These are phyloP conservation scores for Leccinum rimulosum DNA, from an alignment of 768 basidiomycete genomes.

Conservation along the genomic window DNA sequence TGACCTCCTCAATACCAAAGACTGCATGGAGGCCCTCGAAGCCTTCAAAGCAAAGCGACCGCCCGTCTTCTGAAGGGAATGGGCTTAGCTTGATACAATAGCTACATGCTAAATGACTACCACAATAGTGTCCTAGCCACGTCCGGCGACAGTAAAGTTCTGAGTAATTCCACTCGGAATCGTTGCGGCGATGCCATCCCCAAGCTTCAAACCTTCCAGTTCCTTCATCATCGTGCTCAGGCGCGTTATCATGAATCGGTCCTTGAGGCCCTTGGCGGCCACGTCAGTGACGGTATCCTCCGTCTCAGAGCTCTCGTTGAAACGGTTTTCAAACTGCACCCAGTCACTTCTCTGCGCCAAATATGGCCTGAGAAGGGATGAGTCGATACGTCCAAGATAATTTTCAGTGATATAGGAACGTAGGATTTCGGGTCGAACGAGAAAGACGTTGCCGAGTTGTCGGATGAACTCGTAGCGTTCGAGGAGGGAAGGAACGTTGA, in stretches of 20 bases:
- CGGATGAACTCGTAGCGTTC: conserved; percentile 98
- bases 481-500: conserved; percentile 76
- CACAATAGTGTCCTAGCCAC: conserved; percentile 38
- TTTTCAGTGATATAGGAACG: conserved; percentile 94
- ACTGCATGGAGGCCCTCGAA: conserved; percentile 78
- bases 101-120: not conserved
- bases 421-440: conserved; percentile 92
- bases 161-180: conserved; percentile 58
- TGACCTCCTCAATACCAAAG: conserved; percentile 68
- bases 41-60: conserved; percentile 84
- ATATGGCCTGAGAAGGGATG: conserved; percentile 84
- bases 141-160: conserved; percentile 45
- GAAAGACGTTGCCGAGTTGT: conserved; percentile 95
- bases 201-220: conserved; percentile 61
- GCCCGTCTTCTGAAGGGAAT: conserved; percentile 82
- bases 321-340: conserved; percentile 78
- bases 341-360: conserved; percentile 90
- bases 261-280: conserved; percentile 48
- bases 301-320: conserved; percentile 56
- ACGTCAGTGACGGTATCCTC: conserved; percentile 41
- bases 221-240: conserved; percentile 89
- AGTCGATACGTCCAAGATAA: conserved; percentile 89
- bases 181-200: conserved; percentile 56
- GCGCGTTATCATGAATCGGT: conserved; percentile 61
- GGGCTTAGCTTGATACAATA: conserved; percentile 5